These are phyloP conservation scores for Closterium sp. DNA, from an alignment of 139 green algal species.

Conservation along the genomic window DNA sequence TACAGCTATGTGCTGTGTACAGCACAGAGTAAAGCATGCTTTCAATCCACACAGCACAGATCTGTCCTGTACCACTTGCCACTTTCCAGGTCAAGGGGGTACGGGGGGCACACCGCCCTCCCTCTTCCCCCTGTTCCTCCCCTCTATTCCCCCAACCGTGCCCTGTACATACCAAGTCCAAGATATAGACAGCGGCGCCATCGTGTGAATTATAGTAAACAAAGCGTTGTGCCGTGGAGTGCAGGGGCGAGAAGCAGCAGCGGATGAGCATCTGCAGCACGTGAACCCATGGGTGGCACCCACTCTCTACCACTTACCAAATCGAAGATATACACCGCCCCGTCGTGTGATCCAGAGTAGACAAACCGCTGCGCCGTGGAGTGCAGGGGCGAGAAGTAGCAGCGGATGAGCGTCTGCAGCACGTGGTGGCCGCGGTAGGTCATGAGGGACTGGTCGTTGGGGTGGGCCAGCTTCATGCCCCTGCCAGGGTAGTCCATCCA, in stretches of 20 bases:
- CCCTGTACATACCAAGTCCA: too few species aligned
- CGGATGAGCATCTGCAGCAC: constrained; percentile 90
- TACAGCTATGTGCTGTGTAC: too few species aligned
- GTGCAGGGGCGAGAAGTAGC: constrained; percentile 73
- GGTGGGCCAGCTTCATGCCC: constrained; percentile 71
- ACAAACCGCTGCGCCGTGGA: constrained; percentile 86
- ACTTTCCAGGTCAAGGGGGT: too few species aligned
- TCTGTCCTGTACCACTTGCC: too few species aligned
- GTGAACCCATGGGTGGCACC: too few species aligned
- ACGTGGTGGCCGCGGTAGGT: constrained; percentile 86
- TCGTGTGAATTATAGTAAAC: constrained; percentile 77
- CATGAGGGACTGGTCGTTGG: constrained; percentile 75
- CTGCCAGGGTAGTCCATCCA: constrained; percentile 82
- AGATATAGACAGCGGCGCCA: too few species aligned
- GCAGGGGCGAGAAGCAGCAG: constrained; percentile 73
- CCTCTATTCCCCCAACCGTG: too few species aligned
- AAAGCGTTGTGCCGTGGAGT: constrained; percentile 80
- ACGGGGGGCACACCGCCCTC: too few species aligned
- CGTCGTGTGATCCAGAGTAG: constrained; percentile 77
- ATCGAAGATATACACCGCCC: constrained; percentile 77
- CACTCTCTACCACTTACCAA: constrained; percentile 59
- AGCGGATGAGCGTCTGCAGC: constrained; percentile 86
- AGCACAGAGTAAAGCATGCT: too few species aligned
- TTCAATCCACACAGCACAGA: too few species aligned
- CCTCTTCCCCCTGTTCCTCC: too few species aligned